phyloP scores from a whole-genome alignment of 176 grass and related monocot genomes.

The Juncus inflexus region DNA sequence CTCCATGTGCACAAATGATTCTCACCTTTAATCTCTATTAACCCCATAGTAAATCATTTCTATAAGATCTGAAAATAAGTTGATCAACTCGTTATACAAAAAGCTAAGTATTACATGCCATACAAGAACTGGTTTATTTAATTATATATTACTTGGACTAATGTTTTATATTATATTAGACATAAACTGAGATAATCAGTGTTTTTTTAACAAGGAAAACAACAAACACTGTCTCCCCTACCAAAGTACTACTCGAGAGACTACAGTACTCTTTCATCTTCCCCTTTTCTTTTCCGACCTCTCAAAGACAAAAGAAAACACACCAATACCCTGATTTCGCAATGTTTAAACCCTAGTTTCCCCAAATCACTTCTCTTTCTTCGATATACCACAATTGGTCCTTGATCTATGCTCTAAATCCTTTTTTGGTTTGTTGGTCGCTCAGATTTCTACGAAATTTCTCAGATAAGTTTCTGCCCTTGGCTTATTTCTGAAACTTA shows the following conservation, averaged over 20 bases:
- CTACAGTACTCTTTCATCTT: not conserved
- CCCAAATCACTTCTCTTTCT: constrained; percentile 5
- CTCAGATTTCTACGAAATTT: constrained; percentile 5
- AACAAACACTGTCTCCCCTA: constrained; percentile 1
- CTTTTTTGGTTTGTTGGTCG: not conserved
- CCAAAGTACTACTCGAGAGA: not conserved
- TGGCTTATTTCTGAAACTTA: not conserved
- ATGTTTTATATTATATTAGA: not conserved
- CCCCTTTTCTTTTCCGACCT: not conserved
- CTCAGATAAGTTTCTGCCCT: not conserved
- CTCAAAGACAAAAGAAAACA: not conserved
- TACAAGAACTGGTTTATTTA: not conserved
- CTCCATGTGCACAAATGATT: constrained; percentile 22
- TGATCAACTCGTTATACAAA: not conserved
- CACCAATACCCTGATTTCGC: constrained; percentile 13
- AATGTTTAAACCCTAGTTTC: constrained; percentile 8
- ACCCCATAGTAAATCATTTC: no score
- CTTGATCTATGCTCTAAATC: constrained; percentile 9
- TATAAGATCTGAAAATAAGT: no score
- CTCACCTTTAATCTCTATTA: no score
- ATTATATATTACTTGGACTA: not conserved
- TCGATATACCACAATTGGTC: constrained; percentile 1
- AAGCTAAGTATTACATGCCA: not conserved
- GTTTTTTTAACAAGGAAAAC: not conserved
- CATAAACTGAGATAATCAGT: not conserved